Conservation (phyloP, 192 early-diverging fungal genomes). For the Coemansia sp. region DNA sequence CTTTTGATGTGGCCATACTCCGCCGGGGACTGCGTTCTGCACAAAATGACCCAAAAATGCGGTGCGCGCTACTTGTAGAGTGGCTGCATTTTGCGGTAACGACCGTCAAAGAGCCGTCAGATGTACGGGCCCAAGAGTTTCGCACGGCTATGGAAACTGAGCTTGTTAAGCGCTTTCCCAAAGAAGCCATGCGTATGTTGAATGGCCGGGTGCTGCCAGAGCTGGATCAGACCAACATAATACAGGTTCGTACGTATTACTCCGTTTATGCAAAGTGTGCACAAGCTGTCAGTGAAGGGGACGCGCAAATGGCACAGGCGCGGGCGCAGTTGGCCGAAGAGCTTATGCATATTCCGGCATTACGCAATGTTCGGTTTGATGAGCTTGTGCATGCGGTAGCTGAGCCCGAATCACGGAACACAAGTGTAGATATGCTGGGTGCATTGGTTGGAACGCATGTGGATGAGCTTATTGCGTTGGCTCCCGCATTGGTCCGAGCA, state of each 20-base stretch:
- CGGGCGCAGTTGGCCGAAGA: conserved; percentile 13
- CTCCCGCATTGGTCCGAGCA: background rate
- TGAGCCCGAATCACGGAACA: background rate
- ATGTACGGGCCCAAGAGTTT: conserved; percentile 1
- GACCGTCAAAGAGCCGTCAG: conserved; percentile 14
- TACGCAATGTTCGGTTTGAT: conserved; percentile 1
- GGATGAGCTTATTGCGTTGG: background rate
- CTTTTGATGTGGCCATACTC: conserved; percentile 46
- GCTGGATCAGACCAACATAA: conserved; percentile 24
- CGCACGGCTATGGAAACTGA: conserved; percentile 18
- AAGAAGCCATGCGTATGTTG: conserved; percentile 11
- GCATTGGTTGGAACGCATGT: background rate
- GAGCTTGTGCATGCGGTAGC: background rate
- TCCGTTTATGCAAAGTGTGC: conserved; percentile 13
- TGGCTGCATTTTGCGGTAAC: conserved; percentile 47
- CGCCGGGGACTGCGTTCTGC: conserved; percentile 22
- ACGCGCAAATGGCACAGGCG: conserved; percentile 11
- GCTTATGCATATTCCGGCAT: background rate
- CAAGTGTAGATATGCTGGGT: background rate
- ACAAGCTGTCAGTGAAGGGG: background rate
- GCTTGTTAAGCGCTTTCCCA: conserved; percentile 9
- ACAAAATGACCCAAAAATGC: background rate
- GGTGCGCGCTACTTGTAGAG: conserved; percentile 27
- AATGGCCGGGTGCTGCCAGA: conserved; percentile 12
- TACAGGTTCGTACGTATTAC: conserved; percentile 16